Evolutionary conservation across 768 basidiomycete species (phyloP).

Genomic region (Amanita pseudoporphyria): DNA sequence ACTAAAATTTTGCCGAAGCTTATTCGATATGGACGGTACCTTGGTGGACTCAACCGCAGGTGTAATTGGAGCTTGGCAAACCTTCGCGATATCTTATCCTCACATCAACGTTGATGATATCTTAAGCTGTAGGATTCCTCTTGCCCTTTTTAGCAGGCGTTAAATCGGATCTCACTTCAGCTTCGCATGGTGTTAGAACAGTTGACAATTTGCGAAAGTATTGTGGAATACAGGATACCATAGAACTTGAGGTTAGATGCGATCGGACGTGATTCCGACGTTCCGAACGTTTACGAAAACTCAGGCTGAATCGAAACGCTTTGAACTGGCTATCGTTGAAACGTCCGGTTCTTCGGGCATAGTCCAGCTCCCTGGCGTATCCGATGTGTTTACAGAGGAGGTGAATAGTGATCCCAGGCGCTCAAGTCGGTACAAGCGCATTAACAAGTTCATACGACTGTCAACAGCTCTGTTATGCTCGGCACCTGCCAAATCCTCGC

Average conservation of each 20-base stretch:
- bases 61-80: slow-evolving; percentile 74
- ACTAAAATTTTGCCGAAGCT: slow-evolving; percentile 25
- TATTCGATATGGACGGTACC: slow-evolving; percentile 83
- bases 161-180: slow-evolving; percentile 23
- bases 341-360: slow-evolving; percentile 56
- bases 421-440: neutral
- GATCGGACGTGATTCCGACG: neutral
- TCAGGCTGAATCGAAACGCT: slow-evolving; percentile 64
- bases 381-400: slow-evolving; percentile 43
- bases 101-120: slow-evolving; percentile 50
- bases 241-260: slow-evolving; percentile 54
- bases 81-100: slow-evolving; percentile 65
- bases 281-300: neutral
- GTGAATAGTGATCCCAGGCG: slow-evolving; percentile 20
- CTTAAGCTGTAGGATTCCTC: slow-evolving; percentile 43
- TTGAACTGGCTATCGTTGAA: slow-evolving; percentile 72
- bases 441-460: neutral
- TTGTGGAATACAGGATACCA: slow-evolving; percentile 59
- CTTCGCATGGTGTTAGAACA: slow-evolving; percentile 77
- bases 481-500: slow-evolving; percentile 42
- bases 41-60: slow-evolving; percentile 77
- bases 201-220: slow-evolving; percentile 68
- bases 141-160: slow-evolving; percentile 3
- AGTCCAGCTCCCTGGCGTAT: slow-evolving; percentile 65
- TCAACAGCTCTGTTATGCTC: slow-evolving; percentile 25